These are phyloP conservation scores for Ogataea philodendri DNA, from an alignment of 805 yeast species.

Conservation along the genomic window DNA sequence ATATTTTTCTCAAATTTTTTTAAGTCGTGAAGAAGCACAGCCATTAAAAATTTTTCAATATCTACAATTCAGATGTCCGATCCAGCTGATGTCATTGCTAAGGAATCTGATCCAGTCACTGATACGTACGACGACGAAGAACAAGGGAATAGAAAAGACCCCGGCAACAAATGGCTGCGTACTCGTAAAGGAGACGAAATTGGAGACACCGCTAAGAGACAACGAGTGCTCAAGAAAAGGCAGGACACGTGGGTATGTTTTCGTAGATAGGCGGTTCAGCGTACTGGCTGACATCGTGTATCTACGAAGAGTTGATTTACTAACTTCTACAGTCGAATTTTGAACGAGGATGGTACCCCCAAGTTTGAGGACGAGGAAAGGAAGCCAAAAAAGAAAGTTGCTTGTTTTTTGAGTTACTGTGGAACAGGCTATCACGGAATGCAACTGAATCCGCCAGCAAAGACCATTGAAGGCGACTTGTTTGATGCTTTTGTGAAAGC, in stretches of 20 bases:
- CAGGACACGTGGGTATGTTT: constrained; percentile 60
- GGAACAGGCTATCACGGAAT: constrained; percentile 97
- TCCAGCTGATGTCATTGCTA: constrained; percentile 6
- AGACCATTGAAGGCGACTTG: constrained; percentile 87
- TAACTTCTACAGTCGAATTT: constrained; percentile 36
- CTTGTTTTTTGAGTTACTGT: constrained; percentile 88
- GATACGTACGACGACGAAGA: constrained; percentile 14
- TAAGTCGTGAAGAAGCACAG: constrained; percentile 3
- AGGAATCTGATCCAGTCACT: constrained; percentile 11
- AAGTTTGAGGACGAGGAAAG: constrained; percentile 51
- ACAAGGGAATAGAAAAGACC: constrained; percentile 13
- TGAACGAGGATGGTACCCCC: constrained; percentile 65
- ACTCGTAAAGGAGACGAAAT: constrained; percentile 29
- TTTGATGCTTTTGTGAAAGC: constrained; percentile 81
- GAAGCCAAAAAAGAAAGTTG: constrained; percentile 86
- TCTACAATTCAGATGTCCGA: constrained; percentile 7
- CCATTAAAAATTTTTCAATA: constrained; percentile 11
- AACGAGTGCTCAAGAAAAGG: constrained; percentile 28
- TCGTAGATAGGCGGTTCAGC: constrained; percentile 1
- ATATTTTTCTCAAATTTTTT: constrained; percentile 11
- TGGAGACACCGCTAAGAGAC: constrained; percentile 31
- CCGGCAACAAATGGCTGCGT: constrained; percentile 25
- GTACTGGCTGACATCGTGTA: neutral
- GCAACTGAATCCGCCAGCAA: constrained; percentile 86
- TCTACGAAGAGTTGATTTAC: constrained; percentile 3